phyloP scores from a whole-genome alignment of 257 asterid species.

The Verbena officinalis region DNA sequence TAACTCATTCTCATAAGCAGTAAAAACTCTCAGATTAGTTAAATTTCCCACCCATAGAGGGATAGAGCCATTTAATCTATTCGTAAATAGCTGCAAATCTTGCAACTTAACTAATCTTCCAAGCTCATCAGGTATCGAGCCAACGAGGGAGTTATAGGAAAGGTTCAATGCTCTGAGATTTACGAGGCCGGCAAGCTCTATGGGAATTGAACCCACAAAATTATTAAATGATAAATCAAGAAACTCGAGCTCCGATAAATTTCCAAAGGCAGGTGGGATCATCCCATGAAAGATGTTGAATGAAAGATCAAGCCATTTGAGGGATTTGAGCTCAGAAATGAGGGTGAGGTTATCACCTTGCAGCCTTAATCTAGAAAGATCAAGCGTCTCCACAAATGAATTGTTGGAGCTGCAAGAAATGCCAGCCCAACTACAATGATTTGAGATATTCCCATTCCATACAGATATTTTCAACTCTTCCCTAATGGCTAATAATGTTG shows the following conservation, averaged over 20 bases:
- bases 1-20: conserved; percentile 89
- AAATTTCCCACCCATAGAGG: conserved; percentile 78
- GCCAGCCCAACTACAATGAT: conserved; percentile 78
- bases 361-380: conserved; percentile 64
- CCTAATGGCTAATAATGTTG: conserved; percentile 55
- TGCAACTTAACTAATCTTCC: conserved; percentile 53
- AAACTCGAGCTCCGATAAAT: conserved; percentile 68
- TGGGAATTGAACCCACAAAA: conserved; percentile 66
- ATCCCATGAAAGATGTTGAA: conserved; percentile 69
- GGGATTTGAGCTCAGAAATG: conserved; percentile 70
- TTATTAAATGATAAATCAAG: conserved; percentile 90
- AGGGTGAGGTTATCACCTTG: conserved; percentile 91
- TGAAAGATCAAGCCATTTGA: conserved; percentile 88
- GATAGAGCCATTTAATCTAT: conserved; percentile 77
- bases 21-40: conserved; percentile 58
- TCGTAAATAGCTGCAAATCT: conserved; percentile 68
- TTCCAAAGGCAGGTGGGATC: conserved; percentile 67
- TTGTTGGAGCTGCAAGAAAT: conserved; percentile 68
- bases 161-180: conserved; percentile 66
- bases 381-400: conserved; percentile 73
- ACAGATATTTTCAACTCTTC: conserved; percentile 57
- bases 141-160: conserved; percentile 61
- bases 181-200: conserved; percentile 57
- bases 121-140: conserved; percentile 73
- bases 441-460: conserved; percentile 68